Percentiles rank a stretch among this genome's conserved stretches.
Evolutionary conservation across 805 yeast genomes (phyloP).

Genomic region (Blastobotrys peoriensis): DNA sequence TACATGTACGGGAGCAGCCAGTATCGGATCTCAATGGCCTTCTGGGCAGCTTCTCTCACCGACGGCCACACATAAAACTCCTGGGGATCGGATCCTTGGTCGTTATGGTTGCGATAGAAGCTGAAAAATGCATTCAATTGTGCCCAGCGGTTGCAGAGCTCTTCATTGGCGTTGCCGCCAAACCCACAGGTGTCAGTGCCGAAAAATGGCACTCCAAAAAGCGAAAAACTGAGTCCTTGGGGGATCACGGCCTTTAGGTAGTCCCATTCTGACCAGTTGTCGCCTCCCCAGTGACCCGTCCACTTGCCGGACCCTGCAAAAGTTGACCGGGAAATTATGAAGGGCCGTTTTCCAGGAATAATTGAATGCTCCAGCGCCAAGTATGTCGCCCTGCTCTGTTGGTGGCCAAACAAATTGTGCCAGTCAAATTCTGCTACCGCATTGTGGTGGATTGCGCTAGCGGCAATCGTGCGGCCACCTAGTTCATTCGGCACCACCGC

Average conservation of each 20-base stretch:
- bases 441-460: conserved; percentile 68
- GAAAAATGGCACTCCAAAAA: conserved; percentile 80
- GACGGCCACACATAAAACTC: conserved; percentile 32
- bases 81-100: conserved; percentile 25
- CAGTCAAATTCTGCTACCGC: conserved; percentile 81
- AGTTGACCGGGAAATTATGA: conserved; percentile 74
- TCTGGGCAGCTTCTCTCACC: conserved; percentile 35
- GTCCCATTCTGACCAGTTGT: conserved; percentile 87
- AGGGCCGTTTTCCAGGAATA: conserved; percentile 56
- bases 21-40: conserved; percentile 68
- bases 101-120: conserved; percentile 33
- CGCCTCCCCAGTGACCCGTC: conserved; percentile 96
- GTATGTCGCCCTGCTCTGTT: conserved; percentile 72
- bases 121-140: conserved; percentile 34
- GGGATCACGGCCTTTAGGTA: conserved; percentile 72
- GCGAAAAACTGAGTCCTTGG: conserved; percentile 72
- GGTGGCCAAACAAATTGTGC: conserved; percentile 76
- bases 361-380: conserved; percentile 52
- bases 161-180: conserved; percentile 67
- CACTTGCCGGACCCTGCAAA: conserved; percentile 86
- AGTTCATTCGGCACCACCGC: conserved; percentile 43
- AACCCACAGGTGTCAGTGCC: conserved; percentile 98
- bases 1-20: conserved; percentile 71
- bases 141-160: conserved; percentile 42
- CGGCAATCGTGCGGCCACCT: conserved; percentile 81